These are phyloP conservation scores for Chytriomyces confervae DNA, from an alignment of 192 early-diverging fungal species.

Conservation along the genomic window DNA sequence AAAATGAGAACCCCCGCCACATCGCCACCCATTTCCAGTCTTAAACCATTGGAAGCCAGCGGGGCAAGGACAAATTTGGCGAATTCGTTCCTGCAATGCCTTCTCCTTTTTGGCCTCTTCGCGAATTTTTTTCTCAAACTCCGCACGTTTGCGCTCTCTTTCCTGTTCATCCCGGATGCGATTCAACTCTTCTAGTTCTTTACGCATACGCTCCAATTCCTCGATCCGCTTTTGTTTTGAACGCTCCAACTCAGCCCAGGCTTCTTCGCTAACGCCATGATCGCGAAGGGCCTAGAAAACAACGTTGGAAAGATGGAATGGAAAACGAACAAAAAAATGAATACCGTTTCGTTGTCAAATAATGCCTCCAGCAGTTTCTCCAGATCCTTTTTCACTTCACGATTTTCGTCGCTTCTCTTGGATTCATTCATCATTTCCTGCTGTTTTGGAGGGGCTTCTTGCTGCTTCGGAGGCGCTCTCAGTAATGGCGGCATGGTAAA, in stretches of 20 bases:
- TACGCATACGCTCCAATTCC: conserved; percentile 14
- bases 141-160: neutral
- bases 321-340: neutral
- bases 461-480: neutral
- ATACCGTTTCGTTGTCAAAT: neutral
- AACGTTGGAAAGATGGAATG: neutral
- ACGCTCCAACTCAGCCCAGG: conserved; percentile 40
- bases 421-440: neutral
- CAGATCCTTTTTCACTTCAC: neutral
- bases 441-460: neutral
- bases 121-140: conserved; percentile 21
- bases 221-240: conserved; percentile 17
- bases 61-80: conserved; percentile 36
- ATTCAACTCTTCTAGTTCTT: conserved; percentile 20
- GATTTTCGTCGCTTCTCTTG: neutral
- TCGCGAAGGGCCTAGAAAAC: conserved; percentile 5
- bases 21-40: conserved; percentile 36
- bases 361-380: conserved; percentile 1
- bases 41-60: conserved; percentile 32
- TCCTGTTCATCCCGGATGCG: neutral
- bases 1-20: conserved; percentile 39
- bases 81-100: conserved; percentile 31
- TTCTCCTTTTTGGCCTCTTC: conserved; percentile 24
- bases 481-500: neutral
- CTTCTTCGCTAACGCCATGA: conserved; percentile 43